phyloP scores from a whole-genome alignment of 1,284 basidiomycete species.

The Phylloporus gajari region DNA sequence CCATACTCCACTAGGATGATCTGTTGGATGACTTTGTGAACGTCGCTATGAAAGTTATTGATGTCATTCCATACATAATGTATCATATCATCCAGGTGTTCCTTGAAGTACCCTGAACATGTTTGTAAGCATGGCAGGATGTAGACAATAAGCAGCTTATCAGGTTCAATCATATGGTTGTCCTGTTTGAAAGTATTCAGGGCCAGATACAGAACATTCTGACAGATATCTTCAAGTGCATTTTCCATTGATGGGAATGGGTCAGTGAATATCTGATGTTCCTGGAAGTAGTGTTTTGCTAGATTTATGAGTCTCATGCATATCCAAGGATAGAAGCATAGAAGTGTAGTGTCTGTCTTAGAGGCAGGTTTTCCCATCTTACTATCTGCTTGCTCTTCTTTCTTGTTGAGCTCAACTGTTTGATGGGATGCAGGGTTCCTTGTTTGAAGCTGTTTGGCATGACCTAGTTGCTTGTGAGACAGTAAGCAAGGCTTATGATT shows the following conservation, averaged over 20 bases:
- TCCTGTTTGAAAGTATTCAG: not conserved
- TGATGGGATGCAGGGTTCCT: not conserved
- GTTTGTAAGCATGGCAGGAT: no score
- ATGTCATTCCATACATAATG: no score
- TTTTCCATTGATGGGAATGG: not conserved
- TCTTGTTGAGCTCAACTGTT: not conserved
- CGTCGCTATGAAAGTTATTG: no score
- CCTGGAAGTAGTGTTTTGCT: not conserved
- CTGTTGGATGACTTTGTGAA: no score
- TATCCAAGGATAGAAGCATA: not conserved
- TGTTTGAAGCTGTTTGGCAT: not conserved
- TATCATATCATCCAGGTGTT: no score
- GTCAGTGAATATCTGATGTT: not conserved
- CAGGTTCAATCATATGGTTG: not conserved
- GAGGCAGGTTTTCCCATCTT: not conserved
- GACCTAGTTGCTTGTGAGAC: not conserved
- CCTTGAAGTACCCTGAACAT: no score
- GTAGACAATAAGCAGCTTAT: not conserved
- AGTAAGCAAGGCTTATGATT: not conserved
- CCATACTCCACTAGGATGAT: no score
- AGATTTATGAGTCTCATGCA: not conserved
- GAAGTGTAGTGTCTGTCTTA: not conserved
- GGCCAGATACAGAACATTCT: not conserved
- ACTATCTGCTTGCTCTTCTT: not conserved
- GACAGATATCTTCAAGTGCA: not conserved